These are phyloP conservation scores for Barbatosphaeria neglecta DNA, from an alignment of 495 filamentous ascomycete genomes.

Conservation along the genomic window DNA sequence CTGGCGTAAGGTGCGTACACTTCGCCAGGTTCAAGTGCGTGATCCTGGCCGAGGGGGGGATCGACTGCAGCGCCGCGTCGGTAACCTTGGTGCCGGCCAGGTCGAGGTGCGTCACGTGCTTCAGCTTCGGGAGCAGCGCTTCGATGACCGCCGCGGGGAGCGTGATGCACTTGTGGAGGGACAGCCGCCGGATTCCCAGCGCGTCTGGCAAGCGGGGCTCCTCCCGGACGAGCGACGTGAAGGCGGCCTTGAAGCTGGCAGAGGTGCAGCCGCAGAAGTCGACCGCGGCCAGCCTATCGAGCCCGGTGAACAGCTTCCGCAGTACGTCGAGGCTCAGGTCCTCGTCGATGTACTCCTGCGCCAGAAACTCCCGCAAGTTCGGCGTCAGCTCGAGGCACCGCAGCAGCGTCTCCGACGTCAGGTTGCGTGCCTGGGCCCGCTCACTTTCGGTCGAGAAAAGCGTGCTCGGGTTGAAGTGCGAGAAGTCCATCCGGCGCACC, in stretches of 20 bases:
- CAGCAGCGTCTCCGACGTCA: slow-evolving; percentile 66
- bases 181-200: slow-evolving; percentile 56
- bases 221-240: slow-evolving; percentile 22
- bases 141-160: slow-evolving; percentile 59
- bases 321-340: slow-evolving; percentile 61
- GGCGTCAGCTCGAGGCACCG: slow-evolving; percentile 66
- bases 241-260: slow-evolving; percentile 53
- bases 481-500: slow-evolving; percentile 75
- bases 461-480: slow-evolving; percentile 76
- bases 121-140: slow-evolving; percentile 55
- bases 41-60: slow-evolving; percentile 59
- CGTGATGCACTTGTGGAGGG: slow-evolving; percentile 72
- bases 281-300: slow-evolving; percentile 56
- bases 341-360: slow-evolving; percentile 75
- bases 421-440: slow-evolving; percentile 67
- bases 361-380: slow-evolving; percentile 67
- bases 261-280: slow-evolving; percentile 76
- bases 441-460: slow-evolving; percentile 70
- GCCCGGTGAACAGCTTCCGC: slow-evolving; percentile 59
- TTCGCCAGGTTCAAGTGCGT: slow-evolving; percentile 74
- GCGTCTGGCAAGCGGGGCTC: slow-evolving; percentile 32
- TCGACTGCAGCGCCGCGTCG: slow-evolving; percentile 56
- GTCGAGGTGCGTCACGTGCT: slow-evolving; percentile 68
- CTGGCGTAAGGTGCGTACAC: slow-evolving; percentile 59
- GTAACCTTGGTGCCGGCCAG: slow-evolving; percentile 70